Base-by-base conservation (phyloP, 306 rosid genomes). In the Pterocarpus santalinus region DNA sequence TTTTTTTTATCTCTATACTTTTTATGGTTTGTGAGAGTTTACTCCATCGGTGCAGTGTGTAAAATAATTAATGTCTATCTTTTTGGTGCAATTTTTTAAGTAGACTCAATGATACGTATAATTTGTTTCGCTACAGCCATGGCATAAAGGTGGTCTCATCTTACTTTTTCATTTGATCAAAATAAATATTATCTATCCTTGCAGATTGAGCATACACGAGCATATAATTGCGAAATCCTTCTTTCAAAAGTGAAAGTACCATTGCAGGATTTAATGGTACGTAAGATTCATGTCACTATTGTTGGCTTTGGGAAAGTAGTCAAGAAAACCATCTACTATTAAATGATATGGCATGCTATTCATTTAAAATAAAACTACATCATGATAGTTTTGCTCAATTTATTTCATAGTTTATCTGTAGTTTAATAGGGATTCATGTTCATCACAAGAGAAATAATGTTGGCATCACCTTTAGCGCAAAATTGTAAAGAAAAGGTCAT, bases 221-320 rank as follows among this genome's bases (percentile, higher is more conserved):
- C 96, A 34, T 89, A 89, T 81, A 91, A 91, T 75, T 89, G 93
- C 78, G 96, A 91, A 82, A 91, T 91, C 67, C 87, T 91, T 88
- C 96, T 91, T 85, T 91, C 96, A 75, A 88, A 86, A 82, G 93
- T 89, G 80, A 91, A 91, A 80, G 89, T 86, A 34, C 90, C 93
- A n/a, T 77, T 88, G 86, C 81, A 78, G 32, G 91, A 86, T 52
- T 85, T 91, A 76, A 86, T 89, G 91, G 95, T 91, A n/a, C n/a
- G n/a, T n/a, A 82, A 81, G 92, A 69, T 56, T 55, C 12, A 7
- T 39, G 44, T 39, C 44, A 5, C 44, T 39, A 22, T 22, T 22
- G 28, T 22, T 22, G 28, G 41, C 41, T 38, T 38, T 38, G 3
- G 41, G 41, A 5, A 38, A 5, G 41, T 38, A 38, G 41, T 38